Evolutionary conservation across 306 rosid genomes (phyloP), one percentile per base, ranked within the genome.

Genomic region (Gastrolobium bilobum): DNA sequence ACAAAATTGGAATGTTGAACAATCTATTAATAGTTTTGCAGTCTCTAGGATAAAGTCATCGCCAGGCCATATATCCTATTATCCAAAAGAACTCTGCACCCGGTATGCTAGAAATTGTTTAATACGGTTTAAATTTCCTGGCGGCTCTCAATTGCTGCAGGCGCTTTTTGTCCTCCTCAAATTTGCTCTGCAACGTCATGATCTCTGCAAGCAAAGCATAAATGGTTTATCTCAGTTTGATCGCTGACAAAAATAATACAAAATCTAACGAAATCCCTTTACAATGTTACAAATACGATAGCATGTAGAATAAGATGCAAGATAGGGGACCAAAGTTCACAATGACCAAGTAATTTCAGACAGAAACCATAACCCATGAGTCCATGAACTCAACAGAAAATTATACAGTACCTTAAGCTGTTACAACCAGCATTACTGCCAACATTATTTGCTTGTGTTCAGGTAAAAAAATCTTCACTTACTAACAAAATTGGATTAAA

Each of bases 91-190:
- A 11, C 5, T 6, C 2, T 10, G 42, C 43, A 66, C 75, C 40
- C 31, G 9, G 53, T 5, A 4, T 33, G 7, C 39, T 37, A 65
- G 43, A 53, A 60, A 29, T 38, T 38, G 34, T 47, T 87, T 85
- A 95, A 80, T 95, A 95, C 11, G 98, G 99, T 48, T 88, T 88
- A 82, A 95, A 95, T 84, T 92, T 91, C 83, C 98, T 87, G 44
- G 97, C 86, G 72, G 98, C 97, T 88, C 98, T 82, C 30, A 92
- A 71, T 78, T 88, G 96, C 73, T 91, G 99, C 46, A 95, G 86
- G 72, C 95, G 83, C 74, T 88, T 92, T 81, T 87, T 92, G 77
- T 91, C 99, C 61, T 90, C 88, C 86, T 91, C 91, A 50, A 95
- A 95, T 65, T 95, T 95, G 87, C 90, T 82, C 79, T 92, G 99